Base-by-base conservation (phyloP, 495 filamentous ascomycete genomes). In the Schizothecium vesticola region DNA sequence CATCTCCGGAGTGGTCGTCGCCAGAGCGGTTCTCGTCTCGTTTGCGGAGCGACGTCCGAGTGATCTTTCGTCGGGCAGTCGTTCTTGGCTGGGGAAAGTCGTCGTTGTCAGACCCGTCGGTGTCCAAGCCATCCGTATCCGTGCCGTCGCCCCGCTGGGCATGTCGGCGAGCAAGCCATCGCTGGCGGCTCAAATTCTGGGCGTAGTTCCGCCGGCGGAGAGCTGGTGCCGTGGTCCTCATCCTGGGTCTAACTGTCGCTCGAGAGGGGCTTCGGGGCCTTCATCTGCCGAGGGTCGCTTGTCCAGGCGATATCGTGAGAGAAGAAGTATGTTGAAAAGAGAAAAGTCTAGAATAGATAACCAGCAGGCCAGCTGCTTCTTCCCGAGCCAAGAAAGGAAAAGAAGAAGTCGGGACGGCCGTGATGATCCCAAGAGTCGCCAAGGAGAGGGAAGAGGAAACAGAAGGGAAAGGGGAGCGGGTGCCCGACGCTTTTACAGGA, bases 171-270 rank as follows among this genome's bases (percentile, higher is more conserved):
- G 51, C 61, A 36, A 64, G 61, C 67, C 67, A 69, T 64, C 61
- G 28, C 43, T 31, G 61, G 11, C 28, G 22, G 31, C 26, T 59
- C 61, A 60, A 19, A 7, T 31, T 31, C 55, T 23, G 36, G 56
- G 56, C 55, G 61, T 36, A 51, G 56, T 60, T 69, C 29, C 67
- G 67, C 67, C 67, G 61, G 61, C 67, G 67, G 56, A 64, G 43
- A 19, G 67, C 25, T 64, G 67, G 67, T 56, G 55, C 61, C 59
- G 67, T 69, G 16, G 55, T 43, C 31, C 67, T 69, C 67, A 69
- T 69, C 6, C 13, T 64, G 58, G 0, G 21, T 43, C 51, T 64
- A 22, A 12, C 16, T 4, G 55, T 51, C 19, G 43, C 5, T 51
- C 16, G 1, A 19, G 8, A 51, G 43, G 19, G 16, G 16, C 16